Base-by-base conservation (phyloP, 2,329 filamentous ascomycete genomes). In the Nothophoma quercina region DNA sequence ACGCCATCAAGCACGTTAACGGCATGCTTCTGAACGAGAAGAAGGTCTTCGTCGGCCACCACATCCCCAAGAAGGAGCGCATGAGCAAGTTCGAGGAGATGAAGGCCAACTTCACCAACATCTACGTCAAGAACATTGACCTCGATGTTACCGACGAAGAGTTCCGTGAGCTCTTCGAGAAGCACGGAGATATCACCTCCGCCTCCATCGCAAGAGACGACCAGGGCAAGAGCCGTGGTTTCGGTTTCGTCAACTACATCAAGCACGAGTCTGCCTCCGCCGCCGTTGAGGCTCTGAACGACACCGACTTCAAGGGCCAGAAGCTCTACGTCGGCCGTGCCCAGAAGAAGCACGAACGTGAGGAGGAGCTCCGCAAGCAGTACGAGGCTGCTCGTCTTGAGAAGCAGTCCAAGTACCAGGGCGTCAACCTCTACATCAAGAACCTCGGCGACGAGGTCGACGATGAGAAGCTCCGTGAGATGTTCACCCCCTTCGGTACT, bases 31-130 rank as follows among this genome's bases (percentile, higher is more conserved):
- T 99, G 75, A 99, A 99, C 82, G 95, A 99, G 86, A 99, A 99
- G 89, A 99, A 99, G 86, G 95, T 99, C 62, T 99, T 96, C 69
- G 95, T 99, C 67, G 95, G 95, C 62, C 93, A 97, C 81, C 95
- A 99, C 81, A 98, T 99, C 72, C 93, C 95, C 77, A 98, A 98
- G 89, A 98, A 98, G 86, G 95, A 99, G 75, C 93, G 95, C 71
- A 95, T 98, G 86, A 96, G 91, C 91, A 99, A 99, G 83, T 98
- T 98, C 69, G 95, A 99, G 83, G 95, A 99, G 85, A 99, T 99
- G 93, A 99, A 99, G 88, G 95, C 95, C 78, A 99, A 99, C 85
- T 99, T 96, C 85, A 99, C 95, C 83, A 99, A 99, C 78, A 88
- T 99, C 79, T 99, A 99, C 81, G 91, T 99, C 82, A 99, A 99